phyloP scores from a whole-genome alignment of 371 early-diverging fungal genomes.

The Mucor mucedo region DNA sequence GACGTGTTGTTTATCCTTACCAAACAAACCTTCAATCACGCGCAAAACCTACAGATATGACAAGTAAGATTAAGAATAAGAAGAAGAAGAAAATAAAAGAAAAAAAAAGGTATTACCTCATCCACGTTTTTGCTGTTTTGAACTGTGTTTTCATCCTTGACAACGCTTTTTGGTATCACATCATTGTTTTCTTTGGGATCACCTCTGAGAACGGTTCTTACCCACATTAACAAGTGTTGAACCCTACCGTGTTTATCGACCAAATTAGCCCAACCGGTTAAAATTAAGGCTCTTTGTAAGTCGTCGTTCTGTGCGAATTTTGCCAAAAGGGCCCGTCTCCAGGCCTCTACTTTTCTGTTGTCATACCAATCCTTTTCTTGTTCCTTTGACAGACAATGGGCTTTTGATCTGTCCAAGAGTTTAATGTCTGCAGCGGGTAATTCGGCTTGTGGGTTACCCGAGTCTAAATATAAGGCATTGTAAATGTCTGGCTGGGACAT shows the following conservation, averaged over 20 bases:
- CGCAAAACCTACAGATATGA: constrained; percentile 20
- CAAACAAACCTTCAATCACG: constrained; percentile 31
- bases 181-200: constrained; percentile 16
- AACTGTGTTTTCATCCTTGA: constrained; percentile 17
- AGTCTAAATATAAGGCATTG: constrained; percentile 25
- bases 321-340: constrained; percentile 32
- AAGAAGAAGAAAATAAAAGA: no score
- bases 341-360: constrained; percentile 16
- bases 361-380: constrained; percentile 24
- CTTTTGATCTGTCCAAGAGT: neutral
- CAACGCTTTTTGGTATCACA: neutral
- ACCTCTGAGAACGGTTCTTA: constrained; percentile 31
- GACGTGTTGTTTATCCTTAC: constrained; percentile 30
- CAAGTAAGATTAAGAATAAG: neutral
- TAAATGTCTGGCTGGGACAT: constrained; percentile 21
- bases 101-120: neutral
- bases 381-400: constrained; percentile 11
- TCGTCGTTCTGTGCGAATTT: constrained; percentile 43
- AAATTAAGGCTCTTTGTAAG: constrained; percentile 31
- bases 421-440: constrained; percentile 23
- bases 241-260: constrained; percentile 18
- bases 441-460: constrained; percentile 19
- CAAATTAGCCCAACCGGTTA: constrained; percentile 39
- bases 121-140: neutral
- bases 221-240: constrained; percentile 35